Base-by-base conservation (phyloP, 1,139 yeast species). In the Hyphopichia wangnamkhiaoensis region DNA sequence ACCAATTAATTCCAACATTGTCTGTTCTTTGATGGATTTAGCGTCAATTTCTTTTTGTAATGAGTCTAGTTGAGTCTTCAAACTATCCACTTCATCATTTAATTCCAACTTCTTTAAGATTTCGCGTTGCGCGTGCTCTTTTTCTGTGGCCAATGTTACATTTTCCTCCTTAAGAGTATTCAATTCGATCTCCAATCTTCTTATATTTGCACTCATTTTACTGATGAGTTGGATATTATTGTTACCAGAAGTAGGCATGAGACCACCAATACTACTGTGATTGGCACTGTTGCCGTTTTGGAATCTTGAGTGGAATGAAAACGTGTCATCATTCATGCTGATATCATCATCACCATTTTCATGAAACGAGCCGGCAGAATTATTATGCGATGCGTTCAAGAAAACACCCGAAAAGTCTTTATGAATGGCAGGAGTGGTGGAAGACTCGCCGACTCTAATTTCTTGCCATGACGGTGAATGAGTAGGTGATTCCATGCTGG, bases 151-250 rank as follows among this genome's bases (percentile, higher is more conserved):
- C 25, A 86, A 58, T 39, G 71, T 71, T 10, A 67, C 65, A 37
- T 84, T 74, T 40, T 86, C 91, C 37, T 84, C 90, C 45, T 72
- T 77, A 38, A 83, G 63, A 0, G 88, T 75, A 33, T 78, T 63
- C 26, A 90, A 60, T 54, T 93, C 97, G 14, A 85, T 77, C 55
- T 93, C 96, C 32, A 91, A 66, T 41, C 91, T 74, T 42, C 96
- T 76, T 16, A 91, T 80, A 35, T 82, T 88, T 1, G 87, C 68
- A 37, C 89, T 76, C 76, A 89, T 74, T 49, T 84, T 83, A 46
- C 84, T 82, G 31, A 88, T 74, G 25, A 88, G 57, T 53, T 86
- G 95, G 35, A 83, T 72, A 35, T 61, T 61, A 33, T 46, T 49
- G 34, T 46, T 52, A 26, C 44, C 48, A 5, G 52, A 38, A 2